Conservation (phyloP, 176 grass and related monocot genomes). For the Carex littledalei region DNA sequence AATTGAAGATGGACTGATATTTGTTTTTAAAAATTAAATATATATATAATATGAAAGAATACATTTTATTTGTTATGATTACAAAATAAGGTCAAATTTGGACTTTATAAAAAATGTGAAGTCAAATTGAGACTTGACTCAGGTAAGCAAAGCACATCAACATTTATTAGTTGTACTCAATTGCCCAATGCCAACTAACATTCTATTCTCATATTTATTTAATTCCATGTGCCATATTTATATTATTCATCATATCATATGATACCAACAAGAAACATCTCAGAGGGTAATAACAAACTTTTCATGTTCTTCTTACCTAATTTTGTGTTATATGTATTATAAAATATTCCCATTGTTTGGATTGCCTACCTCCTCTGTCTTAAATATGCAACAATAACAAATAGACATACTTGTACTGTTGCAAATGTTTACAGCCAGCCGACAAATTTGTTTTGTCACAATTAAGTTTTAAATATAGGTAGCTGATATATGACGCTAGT, state of each 20-base stretch:
- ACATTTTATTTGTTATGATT: constrained; percentile 4
- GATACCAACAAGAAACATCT: constrained; percentile 11
- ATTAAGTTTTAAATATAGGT: neutral
- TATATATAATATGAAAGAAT: neutral
- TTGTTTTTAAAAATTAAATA: neutral
- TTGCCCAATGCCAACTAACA: constrained; percentile 10
- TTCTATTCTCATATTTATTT: constrained; percentile 13
- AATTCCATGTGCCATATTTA: neutral
- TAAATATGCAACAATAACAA: constrained; percentile 4
- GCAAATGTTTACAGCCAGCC: neutral
- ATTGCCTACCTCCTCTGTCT: neutral
- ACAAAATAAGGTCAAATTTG: constrained; percentile 17
- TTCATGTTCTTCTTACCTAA: constrained; percentile 25
- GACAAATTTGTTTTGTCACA: neutral
- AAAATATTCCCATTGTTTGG: neutral
- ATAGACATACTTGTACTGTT: neutral
- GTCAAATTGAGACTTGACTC: constrained; percentile 9
- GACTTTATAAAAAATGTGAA: neutral
- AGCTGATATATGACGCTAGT: neutral
- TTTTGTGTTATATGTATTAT: neutral
- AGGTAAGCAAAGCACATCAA: neutral
- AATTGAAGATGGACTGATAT: too few species aligned
- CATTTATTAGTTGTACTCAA: neutral
- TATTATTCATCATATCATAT: constrained; percentile 4
- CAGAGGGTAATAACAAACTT: neutral